Evolutionary conservation across 441 rosid species (phyloP), one percentile per base, ranked within the genome.

Genomic region (Aleurites moluccanus): DNA sequence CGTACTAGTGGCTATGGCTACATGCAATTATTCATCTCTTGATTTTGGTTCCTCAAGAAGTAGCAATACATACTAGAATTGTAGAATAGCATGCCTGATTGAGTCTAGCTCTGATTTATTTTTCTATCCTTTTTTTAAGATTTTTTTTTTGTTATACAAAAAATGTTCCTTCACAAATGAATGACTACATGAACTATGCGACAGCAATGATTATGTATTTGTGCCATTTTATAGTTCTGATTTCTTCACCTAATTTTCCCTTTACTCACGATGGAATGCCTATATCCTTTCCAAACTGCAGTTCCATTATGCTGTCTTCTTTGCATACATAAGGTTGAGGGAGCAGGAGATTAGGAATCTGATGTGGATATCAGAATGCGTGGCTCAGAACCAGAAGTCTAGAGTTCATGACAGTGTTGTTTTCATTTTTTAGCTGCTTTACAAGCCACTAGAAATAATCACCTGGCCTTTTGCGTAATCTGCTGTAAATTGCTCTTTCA

Each of bases 331-430:
- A 90, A 91, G 97, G 84, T 82, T 95, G 87, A 88, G 95, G 72
- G 98, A 95, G 92, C 99, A 95, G 79, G 99, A 95, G 92, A 91
- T 93, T 74, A 86, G 99, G 84, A 95, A 95, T 78, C 80, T 95
- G 80, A 95, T 92, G 99, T 95, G 99, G 99, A 89, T 95, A 75
- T 93, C 97, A 0, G 98, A 95, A 74, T 95, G 99, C 74, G 99
- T 95, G 72, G 99, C 99, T 4, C 99, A 93, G 88, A 93, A 93
- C 83, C 99, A 95, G 83, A 95, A 95, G 78, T 88, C 99, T 0
- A 89, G 99, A 81, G 97, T 95, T 76, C 99, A 95, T 72, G 99
- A 95, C 87, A 95, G 97, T 62, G 99, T 91, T 2, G 96, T 92
- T 79, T 92, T 88, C 85, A 94, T 92, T 86, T 94, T 94, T 81